phyloP scores from a whole-genome alignment of 1,284 basidiomycete species.

The Cryptococcus sp. region DNA sequence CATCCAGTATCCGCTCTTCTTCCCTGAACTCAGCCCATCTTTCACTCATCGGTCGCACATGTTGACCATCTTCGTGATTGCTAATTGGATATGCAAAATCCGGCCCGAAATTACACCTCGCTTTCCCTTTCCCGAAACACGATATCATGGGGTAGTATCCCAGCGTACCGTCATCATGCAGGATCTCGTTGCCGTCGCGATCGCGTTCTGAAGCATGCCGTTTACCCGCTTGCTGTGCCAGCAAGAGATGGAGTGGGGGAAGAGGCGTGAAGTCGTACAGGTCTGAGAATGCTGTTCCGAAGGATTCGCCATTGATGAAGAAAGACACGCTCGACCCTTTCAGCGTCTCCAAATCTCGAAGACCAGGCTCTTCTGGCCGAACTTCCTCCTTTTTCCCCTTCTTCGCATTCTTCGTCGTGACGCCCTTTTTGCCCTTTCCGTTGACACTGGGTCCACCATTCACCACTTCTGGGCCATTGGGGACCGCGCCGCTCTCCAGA shows the following conservation, averaged over 20 bases:
- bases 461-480: constrained; percentile 25
- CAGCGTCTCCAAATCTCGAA: constrained; percentile 63
- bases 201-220: constrained; percentile 69
- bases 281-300: constrained; percentile 83
- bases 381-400: constrained; percentile 22
- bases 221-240: constrained; percentile 56
- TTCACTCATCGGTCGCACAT: constrained; percentile 35
- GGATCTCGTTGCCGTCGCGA: constrained; percentile 61
- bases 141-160: constrained; percentile 97
- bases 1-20: constrained; percentile 46
- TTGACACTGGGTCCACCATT: constrained; percentile 59
- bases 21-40: constrained; percentile 44
- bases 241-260: constrained; percentile 53
- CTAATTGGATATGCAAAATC: constrained; percentile 74
- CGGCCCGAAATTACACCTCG: constrained; percentile 83
- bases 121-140: constrained; percentile 85
- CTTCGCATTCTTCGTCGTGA: constrained; percentile 54
- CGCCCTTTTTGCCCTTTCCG: constrained; percentile 53
- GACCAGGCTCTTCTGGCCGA: not conserved
- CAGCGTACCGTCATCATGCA: constrained; percentile 88
- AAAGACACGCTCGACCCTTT: constrained; percentile 77
- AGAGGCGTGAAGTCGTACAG: constrained; percentile 89
- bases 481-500: constrained; percentile 5
- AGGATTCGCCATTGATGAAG: constrained; percentile 87
- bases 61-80: not conserved